phyloP scores from a whole-genome alignment of 805 yeast species.

The Wickerhamomyces pijperi region DNA sequence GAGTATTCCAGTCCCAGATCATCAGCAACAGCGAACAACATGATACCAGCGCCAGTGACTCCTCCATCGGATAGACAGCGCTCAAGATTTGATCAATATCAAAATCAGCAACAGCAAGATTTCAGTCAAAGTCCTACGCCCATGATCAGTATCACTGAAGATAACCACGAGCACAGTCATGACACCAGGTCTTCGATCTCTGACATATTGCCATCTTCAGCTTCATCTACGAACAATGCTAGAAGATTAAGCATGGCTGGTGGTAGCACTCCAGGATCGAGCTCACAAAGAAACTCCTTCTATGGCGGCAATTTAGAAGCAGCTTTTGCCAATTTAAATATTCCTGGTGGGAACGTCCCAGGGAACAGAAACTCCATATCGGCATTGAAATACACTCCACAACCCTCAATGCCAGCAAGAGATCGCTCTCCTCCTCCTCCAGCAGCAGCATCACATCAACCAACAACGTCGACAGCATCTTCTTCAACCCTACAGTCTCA shows the following conservation, averaged over 20 bases:
- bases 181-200: constrained; percentile 5
- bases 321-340: constrained; percentile 9
- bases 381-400: constrained; percentile 18
- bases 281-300: constrained; percentile 6
- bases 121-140: constrained; percentile 9
- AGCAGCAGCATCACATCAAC: too few relatives aligned
- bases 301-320: constrained; percentile 12
- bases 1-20: neutral
- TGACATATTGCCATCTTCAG: constrained; percentile 11
- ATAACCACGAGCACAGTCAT: constrained; percentile 1
- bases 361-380: constrained; percentile 18
- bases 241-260: constrained; percentile 8
- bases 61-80: constrained; percentile 13
- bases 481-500: too few relatives aligned
- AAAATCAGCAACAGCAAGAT: constrained; percentile 11
- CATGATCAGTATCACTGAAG: constrained; percentile 20
- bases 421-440: constrained; percentile 15
- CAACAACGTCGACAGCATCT: too few relatives aligned
- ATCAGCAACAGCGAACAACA: neutral
- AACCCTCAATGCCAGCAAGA: constrained; percentile 15
- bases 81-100: constrained; percentile 14
- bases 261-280: constrained; percentile 2
- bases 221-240: constrained; percentile 4
- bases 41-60: neutral
- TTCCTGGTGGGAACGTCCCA: constrained; percentile 19